A percentile compares a stretch with the other conserved stretches of the same genome.
Evolutionary conservation across 2,329 filamentous ascomycete genomes (phyloP).

Genomic region (Aspergillus viridinutans): DNA sequence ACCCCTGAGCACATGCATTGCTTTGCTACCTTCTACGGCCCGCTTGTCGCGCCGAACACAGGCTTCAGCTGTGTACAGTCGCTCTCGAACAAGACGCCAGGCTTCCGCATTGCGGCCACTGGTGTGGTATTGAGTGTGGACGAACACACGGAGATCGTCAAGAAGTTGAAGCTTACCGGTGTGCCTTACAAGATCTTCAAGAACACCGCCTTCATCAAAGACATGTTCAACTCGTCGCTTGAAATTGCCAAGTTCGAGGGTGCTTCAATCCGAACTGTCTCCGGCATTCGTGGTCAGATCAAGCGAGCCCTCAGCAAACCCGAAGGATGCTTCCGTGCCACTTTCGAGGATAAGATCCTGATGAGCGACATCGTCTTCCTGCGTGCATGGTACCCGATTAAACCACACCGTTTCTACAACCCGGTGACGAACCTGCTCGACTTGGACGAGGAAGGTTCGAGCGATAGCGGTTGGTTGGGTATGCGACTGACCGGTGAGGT

Average conservation of each 20-base stretch:
- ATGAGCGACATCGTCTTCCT: slow-evolving; percentile 96
- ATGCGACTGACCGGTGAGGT: slow-evolving; percentile 96
- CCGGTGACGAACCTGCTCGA: slow-evolving; percentile 88
- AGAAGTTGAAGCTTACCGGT: slow-evolving; percentile 96
- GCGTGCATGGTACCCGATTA: slow-evolving; percentile 93
- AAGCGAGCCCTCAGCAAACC: slow-evolving; percentile 91
- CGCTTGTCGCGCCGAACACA: slow-evolving; percentile 90
- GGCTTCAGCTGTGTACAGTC: slow-evolving; percentile 93
- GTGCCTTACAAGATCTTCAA: slow-evolving; percentile 97
- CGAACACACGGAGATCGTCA: slow-evolving; percentile 94
- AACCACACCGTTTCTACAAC: slow-evolving; percentile 95
- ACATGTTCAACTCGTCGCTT: slow-evolving; percentile 91
- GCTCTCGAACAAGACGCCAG: slow-evolving; percentile 76
- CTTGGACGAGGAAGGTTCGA: slow-evolving; percentile 31
- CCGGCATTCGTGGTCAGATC: slow-evolving; percentile 92
- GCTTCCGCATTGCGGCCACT: slow-evolving; percentile 91
- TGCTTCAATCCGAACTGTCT: slow-evolving; percentile 91
- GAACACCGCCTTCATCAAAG: slow-evolving; percentile 97
- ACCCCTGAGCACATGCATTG: slow-evolving; percentile 99
- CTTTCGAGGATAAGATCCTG: slow-evolving; percentile 97
- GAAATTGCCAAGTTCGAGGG: slow-evolving; percentile 99
- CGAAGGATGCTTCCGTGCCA: slow-evolving; percentile 92
- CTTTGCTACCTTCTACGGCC: slow-evolving; percentile 92
- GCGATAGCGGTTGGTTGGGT: slow-evolving; percentile 62
- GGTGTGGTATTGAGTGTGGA: slow-evolving; percentile 92